A percentile compares a stretch with the other conserved stretches of the same genome.
Evolutionary conservation across 2,329 filamentous ascomycete species (phyloP).

Genomic region (Magnaporthales sp.): DNA sequence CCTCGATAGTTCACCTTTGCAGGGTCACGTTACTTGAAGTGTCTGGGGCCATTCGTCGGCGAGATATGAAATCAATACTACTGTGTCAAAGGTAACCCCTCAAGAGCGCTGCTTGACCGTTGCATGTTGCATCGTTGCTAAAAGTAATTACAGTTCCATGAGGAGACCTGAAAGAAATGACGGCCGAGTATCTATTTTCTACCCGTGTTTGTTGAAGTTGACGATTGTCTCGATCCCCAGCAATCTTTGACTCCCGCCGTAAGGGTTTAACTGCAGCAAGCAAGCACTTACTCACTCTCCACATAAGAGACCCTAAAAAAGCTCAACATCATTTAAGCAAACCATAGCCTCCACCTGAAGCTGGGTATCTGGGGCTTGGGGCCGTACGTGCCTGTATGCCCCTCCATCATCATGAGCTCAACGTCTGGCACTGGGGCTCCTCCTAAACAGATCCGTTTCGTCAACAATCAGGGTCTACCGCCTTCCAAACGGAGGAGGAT

Average conservation of each 20-base stretch:
- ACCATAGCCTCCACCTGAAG: not conserved
- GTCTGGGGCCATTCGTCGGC: not conserved
- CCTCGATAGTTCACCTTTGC: not conserved
- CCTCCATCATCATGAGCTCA: not conserved
- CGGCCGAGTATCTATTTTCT: too few species aligned
- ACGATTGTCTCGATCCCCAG: not conserved
- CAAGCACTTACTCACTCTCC: not conserved
- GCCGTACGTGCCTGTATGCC: not conserved
- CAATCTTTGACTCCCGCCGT: not conserved
- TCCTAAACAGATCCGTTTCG: constrained; percentile 63
- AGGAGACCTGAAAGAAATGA: not conserved
- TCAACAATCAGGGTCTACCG: constrained; percentile 73
- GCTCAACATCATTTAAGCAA: not conserved
- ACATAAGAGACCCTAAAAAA: too few species aligned
- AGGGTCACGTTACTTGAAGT: not conserved
- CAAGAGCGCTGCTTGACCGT: not conserved
- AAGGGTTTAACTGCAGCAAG: not conserved
- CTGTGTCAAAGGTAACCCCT: not conserved
- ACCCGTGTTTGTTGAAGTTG: not conserved
- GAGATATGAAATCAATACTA: not conserved
- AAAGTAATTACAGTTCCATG: not conserved
- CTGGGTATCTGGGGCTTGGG: not conserved
- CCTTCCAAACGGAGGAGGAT: constrained; percentile 72
- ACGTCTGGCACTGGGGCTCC: constrained; percentile 25
- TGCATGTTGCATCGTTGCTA: not conserved